Evolutionary conservation across 805 yeast species (phyloP).

Genomic region (Spathaspora gorwiae): DNA sequence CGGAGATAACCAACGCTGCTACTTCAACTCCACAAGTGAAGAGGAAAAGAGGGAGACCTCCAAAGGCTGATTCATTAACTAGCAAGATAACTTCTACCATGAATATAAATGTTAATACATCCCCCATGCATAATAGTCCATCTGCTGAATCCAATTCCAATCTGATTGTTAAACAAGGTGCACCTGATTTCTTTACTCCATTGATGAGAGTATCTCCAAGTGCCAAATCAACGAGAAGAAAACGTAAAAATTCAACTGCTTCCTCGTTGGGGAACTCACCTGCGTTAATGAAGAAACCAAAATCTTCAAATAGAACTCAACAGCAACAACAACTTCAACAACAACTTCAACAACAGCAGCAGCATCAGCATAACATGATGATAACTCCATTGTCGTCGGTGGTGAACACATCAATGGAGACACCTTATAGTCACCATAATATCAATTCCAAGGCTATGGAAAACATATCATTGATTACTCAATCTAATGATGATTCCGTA

Average conservation of each 20-base stretch:
- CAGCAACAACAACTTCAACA: slow-evolving; percentile 8
- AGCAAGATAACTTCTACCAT: slow-evolving; percentile 37
- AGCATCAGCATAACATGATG: slow-evolving; percentile 8
- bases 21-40: slow-evolving; percentile 20
- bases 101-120: slow-evolving; percentile 38
- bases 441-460: slow-evolving; percentile 32
- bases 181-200: slow-evolving; percentile 42
- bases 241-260: slow-evolving; percentile 9
- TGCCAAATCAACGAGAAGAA: slow-evolving; percentile 7
- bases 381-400: slow-evolving; percentile 19
- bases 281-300: slow-evolving; percentile 4
- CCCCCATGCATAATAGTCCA: slow-evolving; percentile 31
- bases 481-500: slow-evolving; percentile 8
- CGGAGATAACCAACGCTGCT: too few relatives aligned
- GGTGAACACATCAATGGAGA: background rate
- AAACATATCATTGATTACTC: slow-evolving; percentile 29
- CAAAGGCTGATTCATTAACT: slow-evolving; percentile 34
- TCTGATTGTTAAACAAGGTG: slow-evolving; percentile 34
- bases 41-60: slow-evolving; percentile 44
- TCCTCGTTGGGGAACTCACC: slow-evolving; percentile 3
- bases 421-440: slow-evolving; percentile 6
- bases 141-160: slow-evolving; percentile 37
- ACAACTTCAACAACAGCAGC: background rate
- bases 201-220: slow-evolving; percentile 39
- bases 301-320: background rate